These are phyloP conservation scores for Dendrobium huoshanense DNA, from an alignment of 106 monocot species.

Conservation along the genomic window DNA sequence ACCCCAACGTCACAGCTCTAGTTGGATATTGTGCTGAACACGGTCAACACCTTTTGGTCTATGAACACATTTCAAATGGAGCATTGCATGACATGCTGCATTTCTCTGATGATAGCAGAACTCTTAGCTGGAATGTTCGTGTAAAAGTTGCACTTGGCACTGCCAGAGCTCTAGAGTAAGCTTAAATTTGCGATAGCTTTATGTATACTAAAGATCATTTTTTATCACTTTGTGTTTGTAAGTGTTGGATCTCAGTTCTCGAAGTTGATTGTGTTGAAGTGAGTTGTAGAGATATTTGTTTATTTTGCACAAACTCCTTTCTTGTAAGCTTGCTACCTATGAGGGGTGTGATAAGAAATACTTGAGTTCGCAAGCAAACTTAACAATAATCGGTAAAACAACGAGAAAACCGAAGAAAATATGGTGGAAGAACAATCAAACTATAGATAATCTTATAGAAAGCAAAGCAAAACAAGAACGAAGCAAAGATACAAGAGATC, in stretches of 20 bases:
- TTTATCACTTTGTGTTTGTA: background rate
- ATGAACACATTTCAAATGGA: slow-evolving; percentile 74
- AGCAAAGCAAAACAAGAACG: too few species aligned
- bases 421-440: too few species aligned
- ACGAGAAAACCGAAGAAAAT: too few species aligned
- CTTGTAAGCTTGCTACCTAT: too few species aligned
- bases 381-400: too few species aligned
- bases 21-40: slow-evolving; percentile 80
- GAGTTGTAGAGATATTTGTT: too few species aligned
- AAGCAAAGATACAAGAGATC: too few species aligned
- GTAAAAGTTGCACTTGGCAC: slow-evolving; percentile 81
- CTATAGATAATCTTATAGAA: too few species aligned
- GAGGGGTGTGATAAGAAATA: too few species aligned
- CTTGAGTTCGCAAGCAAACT: too few species aligned
- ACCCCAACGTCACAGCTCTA: slow-evolving; percentile 63
- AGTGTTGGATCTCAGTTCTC: background rate
- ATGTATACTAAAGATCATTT: background rate
- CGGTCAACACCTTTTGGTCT: slow-evolving; percentile 72
- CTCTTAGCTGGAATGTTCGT: slow-evolving; percentile 69
- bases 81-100: slow-evolving; percentile 78
- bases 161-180: slow-evolving; percentile 87
- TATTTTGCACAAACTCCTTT: too few species aligned
- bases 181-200: background rate
- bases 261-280: background rate
- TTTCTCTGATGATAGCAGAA: slow-evolving; percentile 49